Evolutionary conservation across 1,139 yeast genomes (phyloP).

Genomic region (Diutina scorzettiae): DNA sequence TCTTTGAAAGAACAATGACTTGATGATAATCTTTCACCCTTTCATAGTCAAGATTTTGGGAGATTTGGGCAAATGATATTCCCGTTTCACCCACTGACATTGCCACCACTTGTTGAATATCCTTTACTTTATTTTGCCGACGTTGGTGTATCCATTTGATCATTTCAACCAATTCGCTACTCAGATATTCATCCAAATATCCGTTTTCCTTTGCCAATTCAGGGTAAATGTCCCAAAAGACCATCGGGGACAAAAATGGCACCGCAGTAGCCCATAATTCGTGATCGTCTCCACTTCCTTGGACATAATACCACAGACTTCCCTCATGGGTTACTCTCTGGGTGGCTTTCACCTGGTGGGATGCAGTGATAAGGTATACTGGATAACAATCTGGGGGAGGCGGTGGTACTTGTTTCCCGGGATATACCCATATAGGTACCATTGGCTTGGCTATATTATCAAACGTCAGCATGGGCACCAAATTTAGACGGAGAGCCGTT

Average conservation of each 20-base stretch:
- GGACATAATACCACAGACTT: slow-evolving; percentile 43
- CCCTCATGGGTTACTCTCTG: slow-evolving; percentile 18
- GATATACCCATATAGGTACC: slow-evolving; percentile 52
- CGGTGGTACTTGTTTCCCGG: slow-evolving; percentile 29
- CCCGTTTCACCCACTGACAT: background rate
- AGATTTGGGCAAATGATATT: background rate
- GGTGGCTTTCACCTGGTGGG: slow-evolving; percentile 27
- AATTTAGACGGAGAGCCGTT: slow-evolving; percentile 27
- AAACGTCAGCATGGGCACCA: slow-evolving; percentile 11
- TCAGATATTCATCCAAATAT: background rate
- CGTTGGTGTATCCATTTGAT: background rate
- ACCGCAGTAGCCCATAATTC: slow-evolving; percentile 62
- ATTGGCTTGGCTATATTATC: background rate
- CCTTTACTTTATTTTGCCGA: background rate
- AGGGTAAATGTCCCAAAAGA: slow-evolving; percentile 1
- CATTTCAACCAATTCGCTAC: background rate
- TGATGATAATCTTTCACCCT: background rate
- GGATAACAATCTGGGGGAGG: slow-evolving; percentile 7
- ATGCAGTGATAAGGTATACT: slow-evolving; percentile 24
- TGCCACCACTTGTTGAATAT: background rate
- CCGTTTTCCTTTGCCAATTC: background rate
- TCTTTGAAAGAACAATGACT: background rate
- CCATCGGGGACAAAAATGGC: background rate
- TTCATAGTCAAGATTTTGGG: background rate
- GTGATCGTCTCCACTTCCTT: slow-evolving; percentile 92